Evolutionary conservation across 768 basidiomycete species (phyloP).

Genomic region (Amanita rimosa): DNA sequence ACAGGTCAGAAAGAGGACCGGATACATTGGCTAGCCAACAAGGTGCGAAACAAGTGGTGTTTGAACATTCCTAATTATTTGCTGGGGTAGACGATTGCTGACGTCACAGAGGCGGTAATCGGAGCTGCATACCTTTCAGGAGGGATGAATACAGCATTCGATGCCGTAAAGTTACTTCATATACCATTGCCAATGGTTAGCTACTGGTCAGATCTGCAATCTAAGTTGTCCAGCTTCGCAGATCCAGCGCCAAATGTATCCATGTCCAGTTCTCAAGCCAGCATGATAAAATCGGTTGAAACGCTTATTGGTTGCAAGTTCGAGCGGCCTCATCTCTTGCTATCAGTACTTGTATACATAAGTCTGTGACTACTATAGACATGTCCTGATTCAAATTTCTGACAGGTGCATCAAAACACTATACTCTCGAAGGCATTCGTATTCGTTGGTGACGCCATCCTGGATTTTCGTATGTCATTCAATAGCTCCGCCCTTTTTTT

Average conservation of each 20-base stretch:
- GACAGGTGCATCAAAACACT: slow-evolving; percentile 13
- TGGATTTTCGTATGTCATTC: slow-evolving; percentile 55
- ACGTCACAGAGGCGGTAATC: slow-evolving; percentile 77
- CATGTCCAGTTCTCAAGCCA: neutral
- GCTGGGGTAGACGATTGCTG: slow-evolving; percentile 54
- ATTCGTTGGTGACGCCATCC: slow-evolving; percentile 78
- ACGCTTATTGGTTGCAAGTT: slow-evolving; percentile 53
- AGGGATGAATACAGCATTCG: slow-evolving; percentile 56
- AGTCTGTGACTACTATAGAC: neutral
- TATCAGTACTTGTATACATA: slow-evolving; percentile 55
- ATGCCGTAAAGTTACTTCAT: slow-evolving; percentile 50
- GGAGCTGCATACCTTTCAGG: slow-evolving; percentile 73
- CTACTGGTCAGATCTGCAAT: slow-evolving; percentile 63
- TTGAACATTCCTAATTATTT: neutral
- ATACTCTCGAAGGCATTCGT: slow-evolving; percentile 64
- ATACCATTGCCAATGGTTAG: slow-evolving; percentile 54
- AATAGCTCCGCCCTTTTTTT: neutral
- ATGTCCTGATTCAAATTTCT: neutral
- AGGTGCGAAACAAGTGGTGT: slow-evolving; percentile 31
- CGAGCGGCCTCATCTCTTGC: slow-evolving; percentile 48
- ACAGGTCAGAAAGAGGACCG: slow-evolving; percentile 21
- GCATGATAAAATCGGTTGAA: slow-evolving; percentile 47
- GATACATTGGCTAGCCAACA: slow-evolving; percentile 60
- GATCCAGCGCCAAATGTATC: neutral
- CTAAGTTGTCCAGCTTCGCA: slow-evolving; percentile 15